Base-by-base conservation (phyloP, 1,139 yeast genomes). In the Saccharomycopsis hybrid region DNA sequence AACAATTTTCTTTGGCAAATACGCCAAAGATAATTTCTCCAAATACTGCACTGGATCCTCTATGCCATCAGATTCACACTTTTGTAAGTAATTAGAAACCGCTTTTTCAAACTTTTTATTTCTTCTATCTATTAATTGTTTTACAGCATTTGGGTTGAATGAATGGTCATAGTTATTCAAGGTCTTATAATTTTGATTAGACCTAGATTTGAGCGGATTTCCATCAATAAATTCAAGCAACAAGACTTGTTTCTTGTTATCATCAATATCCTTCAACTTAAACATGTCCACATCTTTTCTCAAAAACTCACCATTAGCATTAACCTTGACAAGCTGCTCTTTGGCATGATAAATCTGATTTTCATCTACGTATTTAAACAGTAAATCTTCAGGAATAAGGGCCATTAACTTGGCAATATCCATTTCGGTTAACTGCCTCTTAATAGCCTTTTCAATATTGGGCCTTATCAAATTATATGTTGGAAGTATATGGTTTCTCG, bases 181-280 rank as follows among this genome's bases (percentile, higher is more conserved):
- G 13, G 66, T 59, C 50, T 55, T 58, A 50, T 62, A 64, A 1
- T 66, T 59, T 3, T 66, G 57, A 46, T 65, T 63, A 1, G 71
- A 62, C 59, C 69, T 68, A 2, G 74, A 65, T 46, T 73, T 70
- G 47, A 68, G 63, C 59, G 76, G 64, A 49, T 74, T 70, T 2
- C 88, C 87, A 64, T 89, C 96, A 24, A 78, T 72, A 62, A 89
- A 87, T 59, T 85, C 95, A 62, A 89, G 84, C 1, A 88, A 71
- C 29, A 89, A 68, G 2, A 86, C 59, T 57, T 82, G 88, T 36
- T 68, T 69, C 9, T 60, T 54, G 31, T 60, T 56, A 2, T 61
- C 58, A 49, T 65, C 66, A 36, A 62, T 60, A 33, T 66, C 70
- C 49, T 74, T 71, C 36, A 76, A 58, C 42, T 75, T 69, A 53